Evolutionary conservation across 352 stramenopile species (phyloP).

Genomic region (Albugo candida): DNA sequence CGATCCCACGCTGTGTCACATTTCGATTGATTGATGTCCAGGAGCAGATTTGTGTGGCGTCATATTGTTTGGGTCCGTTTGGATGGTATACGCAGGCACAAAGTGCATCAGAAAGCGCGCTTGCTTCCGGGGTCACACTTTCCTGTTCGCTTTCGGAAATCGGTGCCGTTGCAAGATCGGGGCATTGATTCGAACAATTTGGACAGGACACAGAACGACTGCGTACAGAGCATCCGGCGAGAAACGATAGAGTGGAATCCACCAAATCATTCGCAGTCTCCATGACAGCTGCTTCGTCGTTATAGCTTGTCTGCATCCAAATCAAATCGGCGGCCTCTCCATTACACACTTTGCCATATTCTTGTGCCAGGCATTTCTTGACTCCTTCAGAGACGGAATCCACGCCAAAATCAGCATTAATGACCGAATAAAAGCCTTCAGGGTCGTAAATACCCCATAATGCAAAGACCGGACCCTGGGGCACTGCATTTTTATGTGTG

Average conservation of each 20-base stretch:
- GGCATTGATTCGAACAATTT: too few species aligned
- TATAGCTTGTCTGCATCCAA: conserved; percentile 39
- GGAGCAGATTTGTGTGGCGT: conserved; percentile 53
- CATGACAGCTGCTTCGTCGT: conserved; percentile 44
- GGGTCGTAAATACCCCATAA: conserved; percentile 72
- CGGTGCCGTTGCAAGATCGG: too few species aligned
- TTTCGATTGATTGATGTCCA: conserved; percentile 34
- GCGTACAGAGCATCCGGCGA: too few species aligned
- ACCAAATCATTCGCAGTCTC: conserved; percentile 49
- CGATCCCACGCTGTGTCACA: conserved; percentile 45
- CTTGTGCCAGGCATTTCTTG: conserved; percentile 22
- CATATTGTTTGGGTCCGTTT: conserved; percentile 5
- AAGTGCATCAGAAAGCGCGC: too few species aligned
- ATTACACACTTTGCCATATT: conserved; percentile 55
- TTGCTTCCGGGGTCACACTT: too few species aligned
- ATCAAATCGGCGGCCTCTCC: conserved; percentile 54
- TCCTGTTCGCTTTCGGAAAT: too few species aligned
- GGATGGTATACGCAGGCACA: conserved; percentile 2
- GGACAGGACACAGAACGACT: too few species aligned
- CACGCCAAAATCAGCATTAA: conserved; percentile 37
- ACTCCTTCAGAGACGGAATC: conserved; percentile 45
- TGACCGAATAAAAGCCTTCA: conserved; percentile 57
- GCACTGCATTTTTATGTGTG: conserved; percentile 17
- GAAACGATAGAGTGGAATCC: conserved; percentile 1
- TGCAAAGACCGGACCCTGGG: conserved; percentile 22